Conservation (phyloP, 163 green algal genomes). For the Trebouxia gelatinosa region DNA sequence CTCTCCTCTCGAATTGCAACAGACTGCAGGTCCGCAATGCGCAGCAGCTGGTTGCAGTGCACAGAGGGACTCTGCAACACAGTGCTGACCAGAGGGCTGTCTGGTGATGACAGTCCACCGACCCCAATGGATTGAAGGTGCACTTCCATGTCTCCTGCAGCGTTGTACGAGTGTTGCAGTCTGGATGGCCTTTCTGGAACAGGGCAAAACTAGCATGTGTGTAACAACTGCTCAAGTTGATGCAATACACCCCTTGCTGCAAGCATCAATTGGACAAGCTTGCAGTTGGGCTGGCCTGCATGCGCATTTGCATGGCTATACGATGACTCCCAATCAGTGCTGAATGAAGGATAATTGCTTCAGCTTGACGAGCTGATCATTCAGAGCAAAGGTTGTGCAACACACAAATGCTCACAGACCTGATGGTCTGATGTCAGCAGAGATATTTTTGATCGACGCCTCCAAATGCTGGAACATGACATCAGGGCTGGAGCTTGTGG, state of each 20-base stretch:
- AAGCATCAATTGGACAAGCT: no score
- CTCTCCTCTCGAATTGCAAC: constrained; percentile 22
- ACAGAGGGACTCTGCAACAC: constrained; percentile 37
- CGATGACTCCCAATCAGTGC: no score
- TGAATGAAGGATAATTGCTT: no score
- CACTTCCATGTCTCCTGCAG: constrained; percentile 8
- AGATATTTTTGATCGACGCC: constrained; percentile 25
- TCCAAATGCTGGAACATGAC: constrained; percentile 28
- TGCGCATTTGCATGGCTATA: no score
- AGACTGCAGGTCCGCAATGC: constrained; percentile 38
- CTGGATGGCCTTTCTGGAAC: not conserved
- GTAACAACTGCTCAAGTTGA: no score
- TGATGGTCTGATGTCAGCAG: constrained; percentile 9
- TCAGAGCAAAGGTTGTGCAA: not conserved
- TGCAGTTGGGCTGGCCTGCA: no score
- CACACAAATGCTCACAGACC: not conserved
- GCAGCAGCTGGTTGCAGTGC: constrained; percentile 35
- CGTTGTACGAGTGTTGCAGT: not conserved
- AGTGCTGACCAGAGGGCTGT: not conserved
- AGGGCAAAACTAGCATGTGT: no score
- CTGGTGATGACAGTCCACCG: constrained; percentile 5
- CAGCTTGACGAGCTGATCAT: no score
- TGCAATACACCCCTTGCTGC: no score
- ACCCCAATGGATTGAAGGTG: constrained; percentile 15
- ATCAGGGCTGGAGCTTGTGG: not conserved